These are phyloP conservation scores for Babesia microti DNA, from an alignment of 169 alveolate genomes.

Conservation along the genomic window DNA sequence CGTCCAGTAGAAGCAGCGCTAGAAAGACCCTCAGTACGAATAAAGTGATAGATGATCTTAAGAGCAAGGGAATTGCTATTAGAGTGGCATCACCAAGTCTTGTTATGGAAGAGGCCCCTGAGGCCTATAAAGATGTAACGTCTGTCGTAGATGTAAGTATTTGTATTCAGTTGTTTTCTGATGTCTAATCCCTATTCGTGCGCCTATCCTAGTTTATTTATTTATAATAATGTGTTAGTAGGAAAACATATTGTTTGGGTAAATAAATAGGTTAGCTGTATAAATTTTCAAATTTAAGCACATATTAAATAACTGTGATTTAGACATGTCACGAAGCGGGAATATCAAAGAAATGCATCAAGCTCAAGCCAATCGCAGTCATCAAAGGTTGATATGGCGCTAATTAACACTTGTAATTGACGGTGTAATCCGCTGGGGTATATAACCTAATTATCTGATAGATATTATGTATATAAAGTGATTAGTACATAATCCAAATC, in stretches of 20 bases:
- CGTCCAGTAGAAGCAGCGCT: constrained; percentile 67
- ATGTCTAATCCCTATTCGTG: not conserved
- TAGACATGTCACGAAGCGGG: constrained; percentile 78
- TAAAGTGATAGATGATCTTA: constrained; percentile 55
- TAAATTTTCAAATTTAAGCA: no score
- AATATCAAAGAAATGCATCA: constrained; percentile 68
- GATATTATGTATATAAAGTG: no score
- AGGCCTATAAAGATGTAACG: constrained; percentile 75
- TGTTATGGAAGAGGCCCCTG: constrained; percentile 82
- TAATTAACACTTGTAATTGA: no score
- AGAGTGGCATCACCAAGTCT: constrained; percentile 81
- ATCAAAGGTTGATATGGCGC: constrained; percentile 78
- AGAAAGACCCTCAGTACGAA: constrained; percentile 57
- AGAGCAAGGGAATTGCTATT: constrained; percentile 50
- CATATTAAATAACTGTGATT: no score
- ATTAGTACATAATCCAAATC: no score
- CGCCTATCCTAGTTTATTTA: not conserved
- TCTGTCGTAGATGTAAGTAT: constrained; percentile 56
- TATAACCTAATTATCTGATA: no score
- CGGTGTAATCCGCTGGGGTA: no score
- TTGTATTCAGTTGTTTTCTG: not conserved
- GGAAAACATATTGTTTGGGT: no score
- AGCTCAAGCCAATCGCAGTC: constrained; percentile 76
- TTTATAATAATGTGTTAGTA: not conserved
- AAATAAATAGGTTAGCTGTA: no score